Base-by-base conservation (phyloP, 768 basidiomycete species). In the Dioszegia aurantiaca region DNA sequence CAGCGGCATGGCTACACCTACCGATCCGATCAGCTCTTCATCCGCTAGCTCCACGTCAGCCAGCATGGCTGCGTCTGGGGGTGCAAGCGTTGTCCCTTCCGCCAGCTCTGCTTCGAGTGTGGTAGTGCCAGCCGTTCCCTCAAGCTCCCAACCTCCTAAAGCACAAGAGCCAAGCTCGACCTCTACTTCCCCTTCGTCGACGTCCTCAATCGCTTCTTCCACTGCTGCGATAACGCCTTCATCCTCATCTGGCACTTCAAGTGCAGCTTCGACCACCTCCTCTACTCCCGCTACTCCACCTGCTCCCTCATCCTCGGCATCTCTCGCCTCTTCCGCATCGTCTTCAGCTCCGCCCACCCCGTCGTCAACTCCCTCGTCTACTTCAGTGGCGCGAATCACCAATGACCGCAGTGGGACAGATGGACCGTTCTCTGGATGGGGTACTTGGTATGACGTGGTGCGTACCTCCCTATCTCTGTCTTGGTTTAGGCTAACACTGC, bases 381-480 rank as follows among this genome's bases (percentile, higher is more conserved):
- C 64, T 4, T 44, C 61, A 24, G 28, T 61, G 17, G 43, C 58
- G 45, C 51, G 9, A n/a, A 48, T 55, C 40, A 42, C 66, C 5
- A 59, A 37, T 14, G 71, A 70, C 46, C 52, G 55, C 4, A 47
- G 58, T 19, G 68, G 68, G 12, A 57, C 56, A 12, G 57, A 64
- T 36, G 71, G 71, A 19, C 71, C 71, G 1, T 73, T 70, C 63
- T 62, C 64, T 3, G 71, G 71, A 8, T 66, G 63, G 63, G 71
- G 65, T 33, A 73, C 71, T 14, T 73, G 60, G 53, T 73, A 64
- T 48, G 67, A 70, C 30, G 63, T 61, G 24, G 56, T 57, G 41
- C 5, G 56, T 57, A 9, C 23, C n/a, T n/a, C n/a, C n/a, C n/a
- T 36, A 33, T 44, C 17, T 58, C 56, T 27, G 4, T 23, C 16